Evolutionary conservation across 352 stramenopile genomes (phyloP).

Genomic region (Aphanomyces astaci): DNA sequence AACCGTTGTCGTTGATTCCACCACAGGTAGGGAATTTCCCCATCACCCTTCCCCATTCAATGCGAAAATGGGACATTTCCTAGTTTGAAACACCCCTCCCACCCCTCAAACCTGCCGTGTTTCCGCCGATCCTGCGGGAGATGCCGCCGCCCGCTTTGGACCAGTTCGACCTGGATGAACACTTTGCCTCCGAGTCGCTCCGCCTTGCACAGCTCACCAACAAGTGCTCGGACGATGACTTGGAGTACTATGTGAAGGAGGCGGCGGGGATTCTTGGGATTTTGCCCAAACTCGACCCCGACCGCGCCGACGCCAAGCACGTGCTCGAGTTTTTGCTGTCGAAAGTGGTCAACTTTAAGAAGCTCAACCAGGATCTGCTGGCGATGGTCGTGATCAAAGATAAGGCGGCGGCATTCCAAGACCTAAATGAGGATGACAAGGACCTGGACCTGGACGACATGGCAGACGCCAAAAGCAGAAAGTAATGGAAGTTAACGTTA

Average conservation of each 20-base stretch:
- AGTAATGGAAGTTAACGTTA: not conserved
- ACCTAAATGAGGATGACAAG: constrained; percentile 7
- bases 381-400: not conserved
- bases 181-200: constrained; percentile 89
- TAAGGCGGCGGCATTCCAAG: not conserved
- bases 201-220: constrained; percentile 93
- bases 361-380: constrained; percentile 68
- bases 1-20: constrained; percentile 90
- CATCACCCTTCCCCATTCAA: too few relatives aligned
- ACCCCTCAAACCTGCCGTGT: constrained; percentile 88
- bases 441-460: constrained; percentile 5
- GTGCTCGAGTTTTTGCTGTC: constrained; percentile 90
- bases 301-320: constrained; percentile 78
- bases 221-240: constrained; percentile 90
- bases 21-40: too few relatives aligned
- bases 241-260: constrained; percentile 93
- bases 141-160: constrained; percentile 87
- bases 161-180: constrained; percentile 96
- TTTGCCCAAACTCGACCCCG: constrained; percentile 56
- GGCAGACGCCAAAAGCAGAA: constrained; percentile 5
- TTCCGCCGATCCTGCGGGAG: constrained; percentile 88
- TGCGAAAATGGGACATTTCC: too few relatives aligned
- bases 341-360: constrained; percentile 92
- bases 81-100: constrained; percentile 92
- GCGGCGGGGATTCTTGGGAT: constrained; percentile 89